phyloP scores from a whole-genome alignment of 805 yeast species.

The Lipomyces starkeyi region DNA sequence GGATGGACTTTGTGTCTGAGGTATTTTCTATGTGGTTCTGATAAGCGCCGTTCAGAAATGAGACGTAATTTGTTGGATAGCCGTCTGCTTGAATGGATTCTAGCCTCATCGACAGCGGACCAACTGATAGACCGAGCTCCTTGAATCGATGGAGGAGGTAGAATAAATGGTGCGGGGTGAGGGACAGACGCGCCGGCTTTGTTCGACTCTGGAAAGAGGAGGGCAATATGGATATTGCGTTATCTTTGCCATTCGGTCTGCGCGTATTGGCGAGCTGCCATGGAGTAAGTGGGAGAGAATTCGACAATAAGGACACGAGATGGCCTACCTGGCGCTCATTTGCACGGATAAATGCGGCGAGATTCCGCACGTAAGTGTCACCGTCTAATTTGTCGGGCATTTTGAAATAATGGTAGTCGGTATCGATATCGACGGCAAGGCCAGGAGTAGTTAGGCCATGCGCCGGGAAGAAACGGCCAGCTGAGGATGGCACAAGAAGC shows the following conservation, averaged over 20 bases:
- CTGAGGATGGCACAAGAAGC: not conserved
- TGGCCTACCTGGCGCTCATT: slow-evolving; percentile 42
- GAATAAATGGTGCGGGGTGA: slow-evolving; percentile 68
- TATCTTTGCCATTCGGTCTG: slow-evolving; percentile 15
- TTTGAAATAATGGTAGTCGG: not conserved
- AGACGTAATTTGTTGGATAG: slow-evolving; percentile 58
- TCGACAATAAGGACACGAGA: not conserved
- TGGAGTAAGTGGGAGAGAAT: not conserved
- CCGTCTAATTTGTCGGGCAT: slow-evolving; percentile 39
- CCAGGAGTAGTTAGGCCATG: not conserved
- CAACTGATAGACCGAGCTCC: slow-evolving; percentile 56
- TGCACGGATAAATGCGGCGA: slow-evolving; percentile 42
- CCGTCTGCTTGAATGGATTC: slow-evolving; percentile 61
- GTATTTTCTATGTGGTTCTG: slow-evolving; percentile 26
- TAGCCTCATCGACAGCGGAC: slow-evolving; percentile 65
- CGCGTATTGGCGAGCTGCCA: slow-evolving; percentile 24
- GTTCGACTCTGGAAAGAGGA: slow-evolving; percentile 16
- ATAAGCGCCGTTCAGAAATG: slow-evolving; percentile 53
- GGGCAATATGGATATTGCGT: slow-evolving; percentile 17
- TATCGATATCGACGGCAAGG: not conserved
- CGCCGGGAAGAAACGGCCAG: not conserved
- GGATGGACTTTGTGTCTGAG: slow-evolving; percentile 41
- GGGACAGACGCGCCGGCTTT: slow-evolving; percentile 50
- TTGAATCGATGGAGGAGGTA: slow-evolving; percentile 64
- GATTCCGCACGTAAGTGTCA: slow-evolving; percentile 40